These are phyloP conservation scores for Coniferiporia sulphurascens DNA, from an alignment of 1,284 basidiomycete species.

Conservation along the genomic window DNA sequence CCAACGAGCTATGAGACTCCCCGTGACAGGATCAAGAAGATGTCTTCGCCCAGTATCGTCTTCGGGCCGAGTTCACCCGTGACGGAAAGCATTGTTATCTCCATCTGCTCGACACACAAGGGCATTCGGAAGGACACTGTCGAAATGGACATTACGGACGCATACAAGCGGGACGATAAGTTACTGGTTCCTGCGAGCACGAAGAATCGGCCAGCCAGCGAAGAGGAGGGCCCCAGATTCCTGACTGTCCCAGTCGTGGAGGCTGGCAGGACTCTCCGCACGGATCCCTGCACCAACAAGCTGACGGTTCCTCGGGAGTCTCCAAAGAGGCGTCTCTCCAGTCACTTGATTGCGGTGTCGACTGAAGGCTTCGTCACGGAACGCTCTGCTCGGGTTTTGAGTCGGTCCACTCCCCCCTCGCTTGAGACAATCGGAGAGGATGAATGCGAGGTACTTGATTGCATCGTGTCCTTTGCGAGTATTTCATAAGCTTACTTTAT, in stretches of 20 bases:
- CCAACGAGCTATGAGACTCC: neutral
- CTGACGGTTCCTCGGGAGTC: too few species aligned
- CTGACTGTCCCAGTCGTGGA: neutral
- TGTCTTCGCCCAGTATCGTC: neutral
- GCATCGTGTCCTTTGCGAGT: neutral
- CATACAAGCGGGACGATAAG: neutral
- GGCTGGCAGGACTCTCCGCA: neutral
- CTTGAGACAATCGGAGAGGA: neutral
- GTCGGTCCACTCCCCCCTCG: neutral
- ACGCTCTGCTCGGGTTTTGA: neutral
- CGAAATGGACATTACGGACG: neutral
- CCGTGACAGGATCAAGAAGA: neutral
- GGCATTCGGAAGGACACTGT: neutral
- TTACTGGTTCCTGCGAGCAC: neutral
- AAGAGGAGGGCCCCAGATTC: neutral
- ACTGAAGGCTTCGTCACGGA: neutral
- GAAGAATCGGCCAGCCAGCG: too few species aligned
- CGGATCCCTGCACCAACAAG: neutral
- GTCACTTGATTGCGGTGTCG: neutral
- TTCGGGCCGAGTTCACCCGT: neutral
- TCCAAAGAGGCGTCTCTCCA: neutral
- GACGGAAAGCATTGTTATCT: neutral
- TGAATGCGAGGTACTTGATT: neutral
- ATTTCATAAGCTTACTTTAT: too few species aligned
- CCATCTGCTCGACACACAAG: neutral